phyloP scores from a whole-genome alignment of 805 yeast species.

The Babjeviella inositovora region DNA sequence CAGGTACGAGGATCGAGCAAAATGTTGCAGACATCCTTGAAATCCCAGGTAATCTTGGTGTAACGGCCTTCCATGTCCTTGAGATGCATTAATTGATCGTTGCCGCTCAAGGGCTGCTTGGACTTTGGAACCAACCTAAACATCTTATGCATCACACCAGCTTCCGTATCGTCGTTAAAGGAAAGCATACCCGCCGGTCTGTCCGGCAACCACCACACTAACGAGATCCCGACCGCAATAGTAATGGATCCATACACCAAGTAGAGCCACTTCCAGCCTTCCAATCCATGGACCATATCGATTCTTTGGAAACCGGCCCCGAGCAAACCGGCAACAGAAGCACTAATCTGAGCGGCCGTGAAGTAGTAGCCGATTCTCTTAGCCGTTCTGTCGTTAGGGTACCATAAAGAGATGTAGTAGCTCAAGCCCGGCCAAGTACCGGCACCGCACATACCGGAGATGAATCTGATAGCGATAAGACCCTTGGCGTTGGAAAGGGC shows the following conservation, averaged over 20 bases:
- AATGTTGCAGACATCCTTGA: conserved; percentile 37
- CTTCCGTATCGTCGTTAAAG: no score
- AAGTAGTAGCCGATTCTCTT: conserved; percentile 76
- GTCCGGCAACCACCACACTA: conserved; percentile 81
- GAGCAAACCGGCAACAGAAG: conserved; percentile 78
- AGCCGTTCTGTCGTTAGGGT: conserved; percentile 65
- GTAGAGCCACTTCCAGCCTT: conserved; percentile 84
- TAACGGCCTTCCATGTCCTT: conserved; percentile 43
- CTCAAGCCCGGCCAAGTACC: conserved; percentile 90
- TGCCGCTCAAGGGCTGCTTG: conserved; percentile 27
- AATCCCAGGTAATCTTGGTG: conserved; percentile 31
- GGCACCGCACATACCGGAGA: conserved; percentile 67
- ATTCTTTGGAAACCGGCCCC: conserved; percentile 80
- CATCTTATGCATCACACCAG: no score
- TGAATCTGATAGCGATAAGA: conserved; percentile 52
- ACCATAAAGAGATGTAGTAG: conserved; percentile 72
- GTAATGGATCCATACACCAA: conserved; percentile 64
- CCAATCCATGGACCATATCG: conserved; percentile 52
- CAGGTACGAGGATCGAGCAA: conserved; percentile 52
- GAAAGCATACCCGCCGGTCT: conserved; percentile 29
- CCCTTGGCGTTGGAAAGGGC: conserved; percentile 42
- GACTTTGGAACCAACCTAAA: no score
- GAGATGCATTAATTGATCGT: conserved; percentile 40
- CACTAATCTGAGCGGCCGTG: conserved; percentile 85
- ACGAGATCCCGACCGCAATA: conserved; percentile 39